A percentile compares a stretch with the other conserved stretches of the same genome.
These are phyloP conservation scores for Thraustochytrium striatum DNA, from an alignment of 352 stramenopile species.

Conservation along the genomic window DNA sequence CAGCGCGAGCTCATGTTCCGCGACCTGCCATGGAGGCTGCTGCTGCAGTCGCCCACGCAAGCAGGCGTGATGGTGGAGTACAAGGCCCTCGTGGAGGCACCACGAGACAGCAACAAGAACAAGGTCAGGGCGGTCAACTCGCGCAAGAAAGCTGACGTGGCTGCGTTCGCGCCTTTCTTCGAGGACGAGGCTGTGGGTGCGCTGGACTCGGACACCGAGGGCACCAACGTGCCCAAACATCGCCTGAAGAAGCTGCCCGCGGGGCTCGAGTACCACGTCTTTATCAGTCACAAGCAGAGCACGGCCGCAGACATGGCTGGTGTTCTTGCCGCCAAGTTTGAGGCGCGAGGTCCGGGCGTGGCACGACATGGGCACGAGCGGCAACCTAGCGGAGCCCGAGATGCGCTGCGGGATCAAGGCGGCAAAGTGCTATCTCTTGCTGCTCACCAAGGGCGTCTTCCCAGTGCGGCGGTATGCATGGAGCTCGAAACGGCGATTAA, in stretches of 20 bases:
- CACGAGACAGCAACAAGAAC: not conserved
- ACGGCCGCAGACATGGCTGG: slow-evolving; percentile 17
- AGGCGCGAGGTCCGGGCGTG: not conserved
- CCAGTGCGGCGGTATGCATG: slow-evolving; percentile 11
- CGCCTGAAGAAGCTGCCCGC: not conserved
- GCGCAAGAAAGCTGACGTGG: not conserved
- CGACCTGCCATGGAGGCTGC: slow-evolving; percentile 18
- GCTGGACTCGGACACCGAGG: slow-evolving; percentile 3
- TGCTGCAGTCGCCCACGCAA: not conserved
- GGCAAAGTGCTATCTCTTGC: slow-evolving; percentile 29
- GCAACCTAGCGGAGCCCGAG: not conserved
- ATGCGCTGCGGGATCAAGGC: not conserved
- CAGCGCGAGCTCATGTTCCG: slow-evolving; percentile 13
- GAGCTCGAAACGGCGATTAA: slow-evolving; percentile 40
- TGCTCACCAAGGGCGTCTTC: slow-evolving; percentile 2
- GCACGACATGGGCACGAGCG: not conserved
- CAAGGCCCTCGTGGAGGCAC: not conserved
- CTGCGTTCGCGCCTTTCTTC: slow-evolving; percentile 2
- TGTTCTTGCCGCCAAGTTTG: slow-evolving; percentile 6
- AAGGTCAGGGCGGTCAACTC: not conserved
- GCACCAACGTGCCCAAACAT: not conserved
- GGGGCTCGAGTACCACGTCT: slow-evolving; percentile 20
- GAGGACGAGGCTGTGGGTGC: slow-evolving; percentile 6
- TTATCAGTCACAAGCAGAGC: slow-evolving; percentile 45
- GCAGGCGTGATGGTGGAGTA: not conserved